A percentile compares a stretch with the other conserved stretches of the same genome.
These are phyloP conservation scores for Coniella vitis DNA, from an alignment of 2,329 filamentous ascomycete species.

Conservation along the genomic window DNA sequence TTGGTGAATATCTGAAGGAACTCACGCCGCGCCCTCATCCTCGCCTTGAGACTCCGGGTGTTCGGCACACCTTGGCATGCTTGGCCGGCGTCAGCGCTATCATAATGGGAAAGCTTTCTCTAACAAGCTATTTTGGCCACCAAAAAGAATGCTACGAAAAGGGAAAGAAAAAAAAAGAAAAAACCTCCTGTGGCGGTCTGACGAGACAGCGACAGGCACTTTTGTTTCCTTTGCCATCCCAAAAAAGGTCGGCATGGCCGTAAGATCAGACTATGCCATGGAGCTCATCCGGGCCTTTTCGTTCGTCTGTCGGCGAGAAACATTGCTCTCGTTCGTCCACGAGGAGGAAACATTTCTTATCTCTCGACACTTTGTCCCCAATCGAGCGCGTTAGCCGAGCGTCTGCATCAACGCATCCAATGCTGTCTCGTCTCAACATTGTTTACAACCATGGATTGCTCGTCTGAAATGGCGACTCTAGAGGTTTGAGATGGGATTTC, in stretches of 20 bases:
- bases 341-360: conserved; percentile 2
- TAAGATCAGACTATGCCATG: too few species aligned
- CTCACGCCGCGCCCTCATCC: not conserved
- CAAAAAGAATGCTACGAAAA: too few species aligned
- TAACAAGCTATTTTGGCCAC: too few species aligned
- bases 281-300: too few species aligned
- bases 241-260: too few species aligned
- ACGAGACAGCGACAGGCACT: not conserved
- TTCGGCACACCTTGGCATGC: too few species aligned
- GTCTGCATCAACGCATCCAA: not conserved
- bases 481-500: not conserved
- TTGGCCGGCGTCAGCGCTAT: too few species aligned
- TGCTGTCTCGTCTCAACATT: not conserved
- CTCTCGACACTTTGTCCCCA: not conserved
- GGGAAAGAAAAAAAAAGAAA: not conserved
- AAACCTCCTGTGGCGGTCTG: not conserved
- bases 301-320: not conserved
- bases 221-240: not conserved
- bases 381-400: not conserved
- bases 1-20: not conserved
- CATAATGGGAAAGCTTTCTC: too few species aligned
- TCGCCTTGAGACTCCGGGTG: not conserved
- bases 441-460: conserved; percentile 1
- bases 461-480: not conserved
- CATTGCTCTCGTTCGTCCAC: not conserved